Conservation (phyloP, 768 basidiomycete genomes). For the Grammothele lineata region DNA sequence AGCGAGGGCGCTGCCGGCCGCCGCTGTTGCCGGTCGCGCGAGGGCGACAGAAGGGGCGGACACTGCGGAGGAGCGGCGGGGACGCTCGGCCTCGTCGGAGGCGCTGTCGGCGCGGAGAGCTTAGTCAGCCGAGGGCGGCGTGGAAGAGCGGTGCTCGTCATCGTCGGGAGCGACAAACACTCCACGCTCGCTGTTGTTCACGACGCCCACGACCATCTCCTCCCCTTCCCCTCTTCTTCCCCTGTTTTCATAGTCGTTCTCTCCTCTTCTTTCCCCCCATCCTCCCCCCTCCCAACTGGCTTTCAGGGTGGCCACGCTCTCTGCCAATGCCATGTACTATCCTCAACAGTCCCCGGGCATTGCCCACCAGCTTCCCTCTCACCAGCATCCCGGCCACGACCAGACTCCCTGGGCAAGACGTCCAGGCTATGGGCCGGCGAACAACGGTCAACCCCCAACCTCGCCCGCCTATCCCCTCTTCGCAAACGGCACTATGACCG, state of each 20-base stretch:
- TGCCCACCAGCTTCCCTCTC: slow-evolving; percentile 68
- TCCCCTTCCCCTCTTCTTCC: slow-evolving; percentile 8
- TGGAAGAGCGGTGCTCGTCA: slow-evolving; percentile 20
- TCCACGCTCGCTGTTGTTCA: slow-evolving; percentile 22
- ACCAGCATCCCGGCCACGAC: slow-evolving; percentile 49
- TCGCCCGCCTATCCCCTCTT: slow-evolving; percentile 77
- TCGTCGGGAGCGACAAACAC: slow-evolving; percentile 22
- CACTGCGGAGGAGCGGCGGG: too few species aligned
- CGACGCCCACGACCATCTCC: slow-evolving; percentile 22
- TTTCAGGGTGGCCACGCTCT: slow-evolving; percentile 18
- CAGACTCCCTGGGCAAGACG: slow-evolving; percentile 69
- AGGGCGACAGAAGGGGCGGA: too few species aligned
- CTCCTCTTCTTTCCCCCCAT: slow-evolving; percentile 7
- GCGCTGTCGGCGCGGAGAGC: not conserved
- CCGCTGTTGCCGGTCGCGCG: too few species aligned
- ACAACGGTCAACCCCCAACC: slow-evolving; percentile 55
- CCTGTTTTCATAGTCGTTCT: slow-evolving; percentile 15
- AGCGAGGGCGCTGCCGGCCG: too few species aligned
- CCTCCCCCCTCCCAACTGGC: not conserved
- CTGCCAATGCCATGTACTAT: slow-evolving; percentile 69
- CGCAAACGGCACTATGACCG: slow-evolving; percentile 45
- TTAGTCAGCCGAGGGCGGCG: slow-evolving; percentile 12
- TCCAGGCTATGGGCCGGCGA: slow-evolving; percentile 44
- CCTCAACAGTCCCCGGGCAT: slow-evolving; percentile 81
- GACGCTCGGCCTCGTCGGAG: too few species aligned